Percentiles rank a stretch among this genome's conserved stretches.
These are phyloP conservation scores for Porpolomopsis calyptriformis DNA, from an alignment of 768 basidiomycete species.

Conservation along the genomic window DNA sequence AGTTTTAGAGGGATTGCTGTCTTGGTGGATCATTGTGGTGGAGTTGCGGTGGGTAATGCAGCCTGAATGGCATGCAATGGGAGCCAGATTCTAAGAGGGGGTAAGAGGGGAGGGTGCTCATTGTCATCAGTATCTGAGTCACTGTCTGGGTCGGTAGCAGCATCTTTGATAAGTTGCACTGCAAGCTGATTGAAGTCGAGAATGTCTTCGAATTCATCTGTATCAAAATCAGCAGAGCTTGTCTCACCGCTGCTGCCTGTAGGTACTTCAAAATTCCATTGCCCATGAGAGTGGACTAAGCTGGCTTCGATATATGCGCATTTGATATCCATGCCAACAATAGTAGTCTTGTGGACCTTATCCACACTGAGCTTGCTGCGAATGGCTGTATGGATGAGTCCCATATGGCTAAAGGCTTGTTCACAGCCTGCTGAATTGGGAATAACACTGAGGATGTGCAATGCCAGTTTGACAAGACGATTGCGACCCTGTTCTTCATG, in stretches of 20 bases:
- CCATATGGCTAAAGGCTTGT: slow-evolving; percentile 18
- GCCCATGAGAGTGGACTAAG: slow-evolving; percentile 6
- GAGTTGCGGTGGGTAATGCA: neutral
- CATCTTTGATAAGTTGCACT: neutral
- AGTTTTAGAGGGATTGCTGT: slow-evolving; percentile 5
- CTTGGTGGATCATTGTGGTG: neutral
- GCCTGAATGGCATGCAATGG: no score
- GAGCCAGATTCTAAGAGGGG: neutral
- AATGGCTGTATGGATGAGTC: slow-evolving; percentile 16
- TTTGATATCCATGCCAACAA: slow-evolving; percentile 15
- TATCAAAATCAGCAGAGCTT: neutral
- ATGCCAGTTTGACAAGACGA: slow-evolving; percentile 15
- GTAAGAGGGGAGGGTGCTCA: neutral
- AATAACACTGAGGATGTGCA: slow-evolving; percentile 17
- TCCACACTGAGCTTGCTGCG: slow-evolving; percentile 10
- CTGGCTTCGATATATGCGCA: slow-evolving; percentile 11
- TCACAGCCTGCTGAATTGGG: slow-evolving; percentile 22
- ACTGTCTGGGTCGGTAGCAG: neutral
- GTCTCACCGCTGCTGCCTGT: neutral
- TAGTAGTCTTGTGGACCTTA: slow-evolving; percentile 13
- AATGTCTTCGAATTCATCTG: no score
- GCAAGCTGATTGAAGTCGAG: neutral
- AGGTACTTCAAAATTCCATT: slow-evolving; percentile 4
- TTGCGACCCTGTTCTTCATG: neutral
- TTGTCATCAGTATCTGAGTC: neutral